Percentiles rank a stretch among this genome's conserved stretches.
These are phyloP conservation scores for Chaetothyriales sp. DNA, from an alignment of 2,329 filamentous ascomycete genomes.

Conservation along the genomic window DNA sequence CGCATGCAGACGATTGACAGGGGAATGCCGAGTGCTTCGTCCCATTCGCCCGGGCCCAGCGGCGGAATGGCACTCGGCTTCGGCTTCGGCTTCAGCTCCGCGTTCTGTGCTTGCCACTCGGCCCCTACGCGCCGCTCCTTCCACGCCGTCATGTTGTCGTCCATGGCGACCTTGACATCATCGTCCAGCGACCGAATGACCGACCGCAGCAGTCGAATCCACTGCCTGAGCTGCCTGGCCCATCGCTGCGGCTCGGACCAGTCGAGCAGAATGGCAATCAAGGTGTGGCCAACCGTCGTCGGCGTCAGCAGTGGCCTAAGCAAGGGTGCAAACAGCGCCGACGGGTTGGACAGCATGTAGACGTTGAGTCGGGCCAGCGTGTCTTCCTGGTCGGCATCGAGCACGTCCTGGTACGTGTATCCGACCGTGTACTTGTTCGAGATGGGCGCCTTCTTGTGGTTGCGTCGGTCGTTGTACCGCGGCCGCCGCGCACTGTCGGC, in stretches of 20 bases:
- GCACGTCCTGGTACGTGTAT: conserved; percentile 88
- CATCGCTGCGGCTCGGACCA: conserved; percentile 92
- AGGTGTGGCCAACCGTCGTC: conserved; percentile 68
- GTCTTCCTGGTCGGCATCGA: conserved; percentile 93
- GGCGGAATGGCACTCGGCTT: conserved; percentile 30
- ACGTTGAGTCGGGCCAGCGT: conserved; percentile 78
- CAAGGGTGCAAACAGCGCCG: conserved; percentile 66
- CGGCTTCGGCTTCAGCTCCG: conserved; percentile 42
- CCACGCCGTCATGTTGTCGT: conserved; percentile 72
- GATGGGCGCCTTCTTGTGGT: conserved; percentile 55
- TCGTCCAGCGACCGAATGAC: conserved; percentile 61
- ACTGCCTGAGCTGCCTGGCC: conserved; percentile 76
- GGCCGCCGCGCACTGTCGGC: conserved; percentile 25
- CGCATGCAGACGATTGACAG: conserved; percentile 89
- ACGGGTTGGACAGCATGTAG: conserved; percentile 77
- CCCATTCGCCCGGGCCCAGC: conserved; percentile 81
- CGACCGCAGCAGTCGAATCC: conserved; percentile 70
- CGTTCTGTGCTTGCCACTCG: conserved; percentile 43
- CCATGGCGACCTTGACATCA: conserved; percentile 69
- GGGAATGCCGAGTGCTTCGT: conserved; percentile 73
- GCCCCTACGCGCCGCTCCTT: conserved; percentile 49
- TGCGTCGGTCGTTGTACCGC: conserved; percentile 36
- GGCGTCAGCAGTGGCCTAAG: conserved; percentile 73
- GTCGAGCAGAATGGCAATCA: conserved; percentile 83
- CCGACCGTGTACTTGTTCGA: conserved; percentile 87